Base-by-base conservation (phyloP, 495 filamentous ascomycete species). In the Aspergillus funiculosus region DNA sequence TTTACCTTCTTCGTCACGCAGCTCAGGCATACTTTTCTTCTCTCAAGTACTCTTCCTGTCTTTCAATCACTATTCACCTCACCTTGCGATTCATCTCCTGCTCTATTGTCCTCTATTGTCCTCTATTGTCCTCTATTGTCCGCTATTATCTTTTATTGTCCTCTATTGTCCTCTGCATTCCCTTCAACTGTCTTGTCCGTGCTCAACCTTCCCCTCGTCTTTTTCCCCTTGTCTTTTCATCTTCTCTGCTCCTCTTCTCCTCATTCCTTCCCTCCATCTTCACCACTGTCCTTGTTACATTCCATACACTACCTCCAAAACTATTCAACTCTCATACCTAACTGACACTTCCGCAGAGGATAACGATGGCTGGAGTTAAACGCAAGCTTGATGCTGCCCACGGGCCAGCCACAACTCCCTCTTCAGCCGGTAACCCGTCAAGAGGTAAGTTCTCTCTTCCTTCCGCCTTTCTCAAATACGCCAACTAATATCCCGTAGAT, bases 291-390 rank as follows among this genome's bases (percentile, higher is more conserved):
- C 20, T 13, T 15, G 4, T 35, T 22, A 13, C 26, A 15, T 24
- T 15, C 19, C 4, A 35, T 29, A 7, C 26, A 29, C 13, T 20
- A 11, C n/a, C n/a, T n/a, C n/a, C n/a, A n/a, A n/a, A n/a, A n/a
- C n/a, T n/a, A n/a, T n/a, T n/a, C n/a, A n/a, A n/a, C n/a, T n/a
- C n/a, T n/a, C n/a, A n/a, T n/a, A n/a, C 21, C 26, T 15, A 13
- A 41, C 31, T 38, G 34, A 46, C 40, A 10, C 13, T 25, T 19
- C 30, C 48, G 21, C 43, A 56, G 51, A 59, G 51, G 43, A 57
- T 49, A 50, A 51, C 52, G 45, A 69, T 69, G 66, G 63, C 62
- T 44, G 63, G 63, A 50, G 48, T 56, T 31, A 62, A 62, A 39
- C 55, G 59, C 29, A 54, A 54, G 24, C 28, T 51, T 30, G 53